phyloP scores from a whole-genome alignment of 2,329 filamentous ascomycete species.

The Colletotrichum agaves region DNA sequence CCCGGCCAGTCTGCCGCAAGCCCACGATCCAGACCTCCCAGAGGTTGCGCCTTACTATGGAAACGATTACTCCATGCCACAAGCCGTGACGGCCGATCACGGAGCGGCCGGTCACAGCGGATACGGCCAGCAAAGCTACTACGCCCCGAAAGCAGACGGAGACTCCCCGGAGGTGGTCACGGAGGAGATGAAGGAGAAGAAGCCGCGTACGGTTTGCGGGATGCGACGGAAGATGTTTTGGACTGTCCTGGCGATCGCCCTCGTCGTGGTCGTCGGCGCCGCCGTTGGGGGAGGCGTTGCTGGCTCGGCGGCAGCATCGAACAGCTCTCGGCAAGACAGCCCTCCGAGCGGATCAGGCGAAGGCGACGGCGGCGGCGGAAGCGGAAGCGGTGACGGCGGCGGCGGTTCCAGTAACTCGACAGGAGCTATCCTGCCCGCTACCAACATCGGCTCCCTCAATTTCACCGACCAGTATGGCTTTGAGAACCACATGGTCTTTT shows the following conservation, averaged over 20 bases:
- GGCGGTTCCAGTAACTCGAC: conserved; percentile 13
- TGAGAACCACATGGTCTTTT: conserved; percentile 31
- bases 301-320: conserved; percentile 2
- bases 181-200: background rate
- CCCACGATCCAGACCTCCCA: conserved; percentile 15
- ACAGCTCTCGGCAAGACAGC: conserved; percentile 23
- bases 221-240: conserved; percentile 32
- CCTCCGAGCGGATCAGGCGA: background rate
- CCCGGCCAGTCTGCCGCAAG: conserved; percentile 19
- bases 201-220: conserved; percentile 22
- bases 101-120: background rate
- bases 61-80: conserved; percentile 19
- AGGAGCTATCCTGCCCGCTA: conserved; percentile 7
- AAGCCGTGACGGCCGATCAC: conserved; percentile 2
- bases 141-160: conserved; percentile 16
- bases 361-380: background rate
- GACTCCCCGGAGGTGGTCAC: conserved; percentile 6
- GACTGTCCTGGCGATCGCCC: conserved; percentile 14
- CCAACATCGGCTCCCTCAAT: conserved; percentile 30
- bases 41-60: conserved; percentile 10
- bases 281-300: conserved; percentile 34
- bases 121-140: conserved; percentile 1
- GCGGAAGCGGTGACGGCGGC: background rate
- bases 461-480: conserved; percentile 35
- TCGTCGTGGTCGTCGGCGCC: conserved; percentile 25